Conservation (phyloP, 2,329 filamentous ascomycete genomes). For the Stagonosporopsis chrysanthemi region DNA sequence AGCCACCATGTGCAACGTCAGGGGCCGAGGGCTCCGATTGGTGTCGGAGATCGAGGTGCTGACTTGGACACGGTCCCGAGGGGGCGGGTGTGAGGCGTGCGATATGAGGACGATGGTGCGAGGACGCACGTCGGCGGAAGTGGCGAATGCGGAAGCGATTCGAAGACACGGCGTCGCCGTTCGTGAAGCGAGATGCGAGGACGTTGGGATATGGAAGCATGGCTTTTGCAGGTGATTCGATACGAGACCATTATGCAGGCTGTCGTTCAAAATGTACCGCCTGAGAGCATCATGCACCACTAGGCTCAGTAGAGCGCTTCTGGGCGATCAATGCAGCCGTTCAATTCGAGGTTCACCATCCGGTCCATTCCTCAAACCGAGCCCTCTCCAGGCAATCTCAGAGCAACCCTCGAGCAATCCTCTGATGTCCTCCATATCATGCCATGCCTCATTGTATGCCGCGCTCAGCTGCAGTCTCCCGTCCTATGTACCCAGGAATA, state of each 20-base stretch:
- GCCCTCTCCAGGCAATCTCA: conserved; percentile 7
- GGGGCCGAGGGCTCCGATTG: conserved; percentile 37
- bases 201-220: not conserved
- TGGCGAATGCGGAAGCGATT: not conserved
- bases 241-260: not conserved
- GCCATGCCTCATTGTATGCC: conserved; percentile 57
- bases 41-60: conserved; percentile 28
- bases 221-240: not conserved
- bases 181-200: not conserved
- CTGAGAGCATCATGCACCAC: not conserved
- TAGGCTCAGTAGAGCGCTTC: not conserved
- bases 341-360: not conserved
- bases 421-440: conserved; percentile 29
- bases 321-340: not conserved
- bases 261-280: not conserved
- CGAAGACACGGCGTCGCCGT: not conserved
- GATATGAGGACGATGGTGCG: not conserved
- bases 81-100: not conserved
- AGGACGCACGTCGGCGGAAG: not conserved
- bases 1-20: conserved; percentile 24
- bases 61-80: not conserved
- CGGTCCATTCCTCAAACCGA: not conserved
- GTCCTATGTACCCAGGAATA: conserved; percentile 54
- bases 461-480: conserved; percentile 50
- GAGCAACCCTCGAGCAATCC: conserved; percentile 17